phyloP scores from a whole-genome alignment of 202 grass and related monocot genomes.

The Brachypodium distachyon region DNA sequence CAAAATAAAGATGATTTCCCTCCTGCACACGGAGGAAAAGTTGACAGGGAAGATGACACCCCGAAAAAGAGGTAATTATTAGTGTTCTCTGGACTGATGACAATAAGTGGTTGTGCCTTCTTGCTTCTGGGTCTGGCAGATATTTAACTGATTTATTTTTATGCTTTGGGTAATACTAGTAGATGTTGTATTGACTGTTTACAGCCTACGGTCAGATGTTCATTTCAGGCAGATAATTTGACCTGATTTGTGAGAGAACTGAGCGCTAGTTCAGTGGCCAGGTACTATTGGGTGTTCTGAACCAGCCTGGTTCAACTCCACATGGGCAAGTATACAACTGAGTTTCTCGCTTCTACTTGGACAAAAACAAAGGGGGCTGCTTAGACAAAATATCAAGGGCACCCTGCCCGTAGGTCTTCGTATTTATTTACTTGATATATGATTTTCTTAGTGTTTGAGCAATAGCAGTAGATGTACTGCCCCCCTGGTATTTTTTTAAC shows the following conservation, averaged over 20 bases:
- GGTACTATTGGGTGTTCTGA: not conserved
- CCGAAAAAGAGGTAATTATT: constrained; percentile 52
- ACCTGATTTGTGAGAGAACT: not conserved
- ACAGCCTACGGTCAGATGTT: not conserved
- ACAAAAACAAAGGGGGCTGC: not conserved
- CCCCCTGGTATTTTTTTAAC: not conserved
- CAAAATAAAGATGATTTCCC: constrained; percentile 24
- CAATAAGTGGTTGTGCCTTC: not conserved
- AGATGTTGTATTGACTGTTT: not conserved
- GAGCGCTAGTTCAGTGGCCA: not conserved
- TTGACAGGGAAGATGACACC: constrained; percentile 35
- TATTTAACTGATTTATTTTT: not conserved
- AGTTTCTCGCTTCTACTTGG: not conserved
- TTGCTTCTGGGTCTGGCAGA: not conserved
- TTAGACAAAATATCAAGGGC: not conserved
- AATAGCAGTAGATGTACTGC: too few relatives aligned
- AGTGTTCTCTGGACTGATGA: not conserved
- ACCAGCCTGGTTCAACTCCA: not conserved
- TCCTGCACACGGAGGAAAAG: constrained; percentile 11
- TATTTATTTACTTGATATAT: too few relatives aligned
- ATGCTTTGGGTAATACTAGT: not conserved
- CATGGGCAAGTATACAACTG: not conserved
- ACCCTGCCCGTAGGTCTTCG: too few relatives aligned
- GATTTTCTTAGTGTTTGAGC: too few relatives aligned
- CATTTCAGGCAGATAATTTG: not conserved